Base-by-base conservation (phyloP, 202 grass and related monocot genomes). In the Dendrocalamus latiflorus region DNA sequence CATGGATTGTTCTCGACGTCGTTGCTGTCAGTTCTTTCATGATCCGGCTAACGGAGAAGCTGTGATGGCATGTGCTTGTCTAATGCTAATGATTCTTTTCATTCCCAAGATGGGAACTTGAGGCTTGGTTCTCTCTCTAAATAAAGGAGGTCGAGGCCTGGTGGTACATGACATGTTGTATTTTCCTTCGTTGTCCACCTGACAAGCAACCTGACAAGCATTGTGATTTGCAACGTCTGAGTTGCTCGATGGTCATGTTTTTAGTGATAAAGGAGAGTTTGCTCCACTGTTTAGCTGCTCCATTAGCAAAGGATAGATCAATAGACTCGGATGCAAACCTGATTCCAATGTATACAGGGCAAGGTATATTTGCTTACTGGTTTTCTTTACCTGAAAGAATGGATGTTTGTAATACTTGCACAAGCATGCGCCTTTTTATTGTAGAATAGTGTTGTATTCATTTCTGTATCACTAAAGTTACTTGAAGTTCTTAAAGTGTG, bases 1-100 rank as follows among this genome's bases (percentile, higher is more conserved):
- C 95, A 65, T 95, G 92, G 90, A 95, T 95, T 74, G 78, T 98
- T 68, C 81, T 98, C 4, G 92, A 97, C 55, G 83, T 78, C 34
- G 68, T 83, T 65, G 81, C 84, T 61, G 55, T 96, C 44, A 84
- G 90, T 54, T 91, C 88, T 70, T 95, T 93, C 77, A 98, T 95
- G 95, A 83, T 95, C 43, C 70, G 90, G 51, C 85, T 98, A 61
- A 93, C 89, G 3, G 92, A 98, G 68, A 98, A 93, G 80, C 83
- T 98, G 18, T 98, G 81, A 93, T 68, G 70, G 21, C 20, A 48
- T 49, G 17, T 13, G 51, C 51, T 86, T 63, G 50, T 50, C 38
- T 8, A 59, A 44, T 4, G n/a, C 10, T 26, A 8, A 50, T 70
- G 51, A 79, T 86, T 79, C 84, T 53, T 16, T 72, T 71, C 79